Evolutionary conservation across 1,139 yeast species (phyloP), one percentile per base, ranked within the genome.

Genomic region (Magnusiomyces suaveolens): DNA sequence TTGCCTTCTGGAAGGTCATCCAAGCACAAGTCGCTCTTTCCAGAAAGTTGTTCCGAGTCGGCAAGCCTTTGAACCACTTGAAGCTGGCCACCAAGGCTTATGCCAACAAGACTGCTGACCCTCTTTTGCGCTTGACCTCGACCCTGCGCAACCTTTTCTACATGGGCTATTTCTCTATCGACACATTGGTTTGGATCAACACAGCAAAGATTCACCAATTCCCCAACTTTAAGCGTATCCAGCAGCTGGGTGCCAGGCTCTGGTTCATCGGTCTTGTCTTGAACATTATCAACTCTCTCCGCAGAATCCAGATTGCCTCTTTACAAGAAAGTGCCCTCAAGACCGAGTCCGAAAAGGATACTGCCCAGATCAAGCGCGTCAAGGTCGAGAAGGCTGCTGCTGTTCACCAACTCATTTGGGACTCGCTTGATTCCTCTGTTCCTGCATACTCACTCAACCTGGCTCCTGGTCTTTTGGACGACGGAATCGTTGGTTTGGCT

Each of bases 31-130:
- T 84, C 43, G 81, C 87, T 20, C 74, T 85, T 60, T 77, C 88
- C 57, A 82, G 97, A 69, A 90, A 90, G 73, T 83, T 90, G 23
- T 74, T 90, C 77, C 79, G 97, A 64, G 83, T 84, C 66, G 80
- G 89, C 62, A 90, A 89, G 72, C 96, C 96, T 1, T 72, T 90
- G 65, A 78, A 78, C 65, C 90, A 86, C 68, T 68, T 86, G 57
- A 83, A 84, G 64, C 77, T 81, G 18, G 89, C 94, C 6, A 77
- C 87, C 2, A 77, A 78, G 60, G 79, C 87, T 23, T 79, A 74
- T 64, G 87, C 82, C 66, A 84, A 87, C 70, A 84, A 85, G 73
- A 77, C 89, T 53, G 70, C 78, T 57, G 95, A 87, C 65, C 80
- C 81, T 52, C 74, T 80, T 50, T 73, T 81, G 63, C 82, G 81